These are phyloP conservation scores for Terana coerulea DNA, from an alignment of 768 basidiomycete genomes.

Conservation along the genomic window DNA sequence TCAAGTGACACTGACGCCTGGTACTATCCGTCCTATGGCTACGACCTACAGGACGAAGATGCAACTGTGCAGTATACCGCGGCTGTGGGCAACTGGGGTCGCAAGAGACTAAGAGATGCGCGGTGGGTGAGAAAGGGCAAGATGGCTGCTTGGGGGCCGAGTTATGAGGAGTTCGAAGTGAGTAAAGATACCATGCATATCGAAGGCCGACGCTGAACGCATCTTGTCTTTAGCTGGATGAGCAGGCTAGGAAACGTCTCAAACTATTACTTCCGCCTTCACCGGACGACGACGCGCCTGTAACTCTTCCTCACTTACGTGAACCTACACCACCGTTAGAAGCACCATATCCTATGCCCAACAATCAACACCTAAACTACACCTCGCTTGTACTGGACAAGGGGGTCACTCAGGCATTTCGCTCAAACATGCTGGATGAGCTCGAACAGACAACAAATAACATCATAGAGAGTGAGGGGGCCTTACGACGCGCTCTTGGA, in stretches of 20 bases:
- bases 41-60: slow-evolving; percentile 62
- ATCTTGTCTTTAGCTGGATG: slow-evolving; percentile 57
- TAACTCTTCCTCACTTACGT: slow-evolving; percentile 68
- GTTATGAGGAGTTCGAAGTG: slow-evolving; percentile 86
- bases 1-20: slow-evolving; percentile 71
- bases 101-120: slow-evolving; percentile 69
- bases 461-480: slow-evolving; percentile 79
- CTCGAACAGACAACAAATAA: slow-evolving; percentile 79
- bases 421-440: slow-evolving; percentile 72
- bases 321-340: slow-evolving; percentile 76
- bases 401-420: slow-evolving; percentile 79
- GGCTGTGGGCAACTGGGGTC: slow-evolving; percentile 78
- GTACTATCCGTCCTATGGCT: slow-evolving; percentile 82
- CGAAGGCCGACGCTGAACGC: too few species aligned
- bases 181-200: not conserved
- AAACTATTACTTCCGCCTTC: slow-evolving; percentile 59
- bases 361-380: slow-evolving; percentile 66
- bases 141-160: slow-evolving; percentile 79
- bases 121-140: slow-evolving; percentile 83
- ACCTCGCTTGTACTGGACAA: slow-evolving; percentile 86
- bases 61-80: slow-evolving; percentile 39
- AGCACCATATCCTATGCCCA: slow-evolving; percentile 71
- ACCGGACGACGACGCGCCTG: slow-evolving; percentile 67
- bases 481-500: slow-evolving; percentile 70
- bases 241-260: slow-evolving; percentile 78